These are phyloP conservation scores for Mallotus nudiflorus DNA, from an alignment of 345 rosid genomes.

Conservation along the genomic window DNA sequence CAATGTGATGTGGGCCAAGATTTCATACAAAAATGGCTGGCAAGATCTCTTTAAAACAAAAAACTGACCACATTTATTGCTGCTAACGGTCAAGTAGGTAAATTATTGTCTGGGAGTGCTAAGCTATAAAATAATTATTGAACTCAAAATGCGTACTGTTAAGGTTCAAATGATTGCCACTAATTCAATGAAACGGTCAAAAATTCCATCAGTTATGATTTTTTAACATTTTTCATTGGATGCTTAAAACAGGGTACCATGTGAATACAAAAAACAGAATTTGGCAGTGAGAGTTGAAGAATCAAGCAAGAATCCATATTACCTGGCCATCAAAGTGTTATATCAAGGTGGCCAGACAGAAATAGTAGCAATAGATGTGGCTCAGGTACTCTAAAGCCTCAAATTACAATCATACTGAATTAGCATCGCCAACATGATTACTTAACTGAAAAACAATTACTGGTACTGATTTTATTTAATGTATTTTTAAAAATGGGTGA, in stretches of 20 bases:
- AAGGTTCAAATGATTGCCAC: too few species aligned
- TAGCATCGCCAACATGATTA: too few species aligned
- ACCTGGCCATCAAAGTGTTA: conserved; percentile 68
- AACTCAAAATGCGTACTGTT: too few species aligned
- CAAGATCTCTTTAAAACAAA: background rate
- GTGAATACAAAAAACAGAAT: conserved; percentile 64
- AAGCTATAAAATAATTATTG: background rate
- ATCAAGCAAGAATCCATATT: conserved; percentile 70
- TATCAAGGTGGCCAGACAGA: conserved; percentile 98
- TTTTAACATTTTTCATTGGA: background rate
- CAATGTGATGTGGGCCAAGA: background rate
- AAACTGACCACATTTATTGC: conserved; percentile 32
- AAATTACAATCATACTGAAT: too few species aligned
- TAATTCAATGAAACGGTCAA: too few species aligned
- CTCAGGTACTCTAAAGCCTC: conserved; percentile 34
- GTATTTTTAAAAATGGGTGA: too few species aligned
- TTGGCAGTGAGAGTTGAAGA: conserved; percentile 86
- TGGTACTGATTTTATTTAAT: too few species aligned
- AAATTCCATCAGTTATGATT: too few species aligned
- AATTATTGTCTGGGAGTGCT: background rate
- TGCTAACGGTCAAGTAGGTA: conserved; percentile 26
- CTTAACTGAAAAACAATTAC: too few species aligned
- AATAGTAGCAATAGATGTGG: conserved; percentile 71
- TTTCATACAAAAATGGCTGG: background rate
- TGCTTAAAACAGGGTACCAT: conserved; percentile 62